Evolutionary conservation across 441 rosid species (phyloP), one percentile per base, ranked within the genome.

Genomic region (Aleurites moluccanus): DNA sequence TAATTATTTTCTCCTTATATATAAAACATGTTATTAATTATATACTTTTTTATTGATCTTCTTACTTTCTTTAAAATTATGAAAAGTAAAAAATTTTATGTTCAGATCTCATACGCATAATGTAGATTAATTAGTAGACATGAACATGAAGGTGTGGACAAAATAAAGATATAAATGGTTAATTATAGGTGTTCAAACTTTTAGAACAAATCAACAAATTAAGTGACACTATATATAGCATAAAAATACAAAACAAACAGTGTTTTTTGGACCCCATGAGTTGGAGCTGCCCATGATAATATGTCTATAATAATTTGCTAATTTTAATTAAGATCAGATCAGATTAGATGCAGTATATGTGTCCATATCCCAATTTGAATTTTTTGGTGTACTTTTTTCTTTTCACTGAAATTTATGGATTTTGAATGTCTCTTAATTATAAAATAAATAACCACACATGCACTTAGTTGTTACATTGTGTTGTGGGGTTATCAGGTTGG

Each of bases 401-500:
- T 72, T 68, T 70, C 80, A 64, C 81, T 80, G 83, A 82, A 81
- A 77, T 70, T 73, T 62, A 75, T 75, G 80, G 49, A 35, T 35
- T 47, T 61, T 74, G 61, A 76, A 27, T 68, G 78, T 77, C 49
- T 70, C 71, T 42, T 42, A 35, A 35, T 35, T 35, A n/a, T n/a
- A n/a, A n/a, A n/a, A n/a, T n/a, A 61, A 56, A 66, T 35, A 55
- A 73, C 33, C 68, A 52, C 52, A 35, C 73, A 70, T 70, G 64
- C 64, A 71, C 25, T 40, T 10, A 38, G 21, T 55, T 53, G 23
- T 18, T 57, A 73, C 68, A 28, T 35, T 57, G 44, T 62, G 74
- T 77, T 52, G 64, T 80, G 82, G 84, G 67, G 42, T 61, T 85
- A 83, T 81, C 85, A 81, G 85, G 73, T 78, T 75, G 79, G 79